Evolutionary conservation across 2,329 filamentous ascomycete species (phyloP), one percentile per base, ranked within the genome.

Genomic region (Penicillium sp.): DNA sequence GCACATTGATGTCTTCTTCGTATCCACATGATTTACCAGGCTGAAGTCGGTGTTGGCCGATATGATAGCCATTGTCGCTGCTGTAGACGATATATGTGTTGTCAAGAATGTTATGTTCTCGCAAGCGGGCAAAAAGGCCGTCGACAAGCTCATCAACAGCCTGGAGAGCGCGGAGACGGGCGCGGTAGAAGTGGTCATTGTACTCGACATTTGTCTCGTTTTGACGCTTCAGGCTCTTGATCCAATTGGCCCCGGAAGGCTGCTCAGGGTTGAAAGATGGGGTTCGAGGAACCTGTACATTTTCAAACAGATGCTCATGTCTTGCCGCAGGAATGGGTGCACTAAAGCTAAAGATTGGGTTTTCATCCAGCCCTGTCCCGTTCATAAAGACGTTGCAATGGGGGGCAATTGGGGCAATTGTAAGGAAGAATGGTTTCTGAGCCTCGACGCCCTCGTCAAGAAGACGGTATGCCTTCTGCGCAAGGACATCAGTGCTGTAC

Each of bases 401-500:
- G 2, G 87, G 87, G 0, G 82, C 85, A 12, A 85, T 79, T 0
- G 87, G 87, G 0, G 86, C 84, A 9, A 87, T 75, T 0, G 79
- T 81, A 1, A 90, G 65, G 66, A 89, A 89, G 71, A 88, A 90
- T 0, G 87, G 87, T 28, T 77, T 74, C 0, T 74, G 68, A 0
- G 74, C 70, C 0, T 73, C 68, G 1, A 83, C 72, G 0, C 82
- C 86, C 38, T 87, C 80, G 3, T 83, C 77, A 0, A 90, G 70
- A 43, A 88, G 82, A 0, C 77, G 81, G 2, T 79, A 73, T 0
- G 84, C 79, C 58, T 84, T 82, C 1, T 80, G 65, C 0, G 81
- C 74, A 6, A 88, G 75, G 1, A 89, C 68, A 61, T 89, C 86
- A 0, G 79, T 79, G 0, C 73, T 78, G 63, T 86, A 81, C 23